Percentiles rank a stretch among this genome's conserved stretches.
phyloP scores from a whole-genome alignment of 2,329 filamentous ascomycete species.

The Colletotrichum sojae region DNA sequence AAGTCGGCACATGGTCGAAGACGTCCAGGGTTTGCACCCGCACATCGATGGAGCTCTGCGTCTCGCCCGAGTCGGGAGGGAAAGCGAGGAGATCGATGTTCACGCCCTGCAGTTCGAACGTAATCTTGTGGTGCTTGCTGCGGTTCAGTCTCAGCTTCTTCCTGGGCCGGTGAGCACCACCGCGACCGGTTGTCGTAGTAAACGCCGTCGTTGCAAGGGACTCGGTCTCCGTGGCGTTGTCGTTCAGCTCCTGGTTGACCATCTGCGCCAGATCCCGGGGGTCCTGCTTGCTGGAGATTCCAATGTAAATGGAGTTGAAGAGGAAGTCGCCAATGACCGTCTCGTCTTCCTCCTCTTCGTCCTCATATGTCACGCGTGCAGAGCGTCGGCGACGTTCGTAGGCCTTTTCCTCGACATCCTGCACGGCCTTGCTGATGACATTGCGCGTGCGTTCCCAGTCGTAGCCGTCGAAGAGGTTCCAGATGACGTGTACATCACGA shows the following conservation, averaged over 20 bases:
- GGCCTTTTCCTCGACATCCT: constrained; percentile 87
- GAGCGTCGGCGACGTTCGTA: constrained; percentile 77
- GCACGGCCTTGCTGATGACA: constrained; percentile 87
- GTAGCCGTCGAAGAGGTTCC: constrained; percentile 98
- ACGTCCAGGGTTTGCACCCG: constrained; percentile 88
- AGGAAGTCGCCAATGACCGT: constrained; percentile 93
- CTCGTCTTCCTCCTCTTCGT: constrained; percentile 84
- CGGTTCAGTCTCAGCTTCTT: constrained; percentile 81
- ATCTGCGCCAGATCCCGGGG: constrained; percentile 84
- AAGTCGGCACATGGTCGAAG: constrained; percentile 94
- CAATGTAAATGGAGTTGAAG: constrained; percentile 99
- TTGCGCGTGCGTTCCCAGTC: constrained; percentile 94
- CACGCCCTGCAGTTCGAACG: constrained; percentile 90
- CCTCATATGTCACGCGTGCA: constrained; percentile 68
- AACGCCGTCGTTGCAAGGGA: constrained; percentile 85
- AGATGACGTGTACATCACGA: constrained; percentile 92
- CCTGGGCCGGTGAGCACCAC: constrained; percentile 58
- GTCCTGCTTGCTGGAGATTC: constrained; percentile 88
- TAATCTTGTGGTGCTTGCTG: constrained; percentile 94
- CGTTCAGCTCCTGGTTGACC: constrained; percentile 91
- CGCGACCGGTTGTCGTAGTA: constrained; percentile 69
- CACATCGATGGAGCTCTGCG: constrained; percentile 88
- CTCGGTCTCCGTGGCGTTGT: constrained; percentile 88
- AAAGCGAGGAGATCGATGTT: constrained; percentile 87
- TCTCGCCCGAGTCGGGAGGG: constrained; percentile 82